Conservation (phyloP, 441 rosid species). For the Syzygium malaccense region DNA sequence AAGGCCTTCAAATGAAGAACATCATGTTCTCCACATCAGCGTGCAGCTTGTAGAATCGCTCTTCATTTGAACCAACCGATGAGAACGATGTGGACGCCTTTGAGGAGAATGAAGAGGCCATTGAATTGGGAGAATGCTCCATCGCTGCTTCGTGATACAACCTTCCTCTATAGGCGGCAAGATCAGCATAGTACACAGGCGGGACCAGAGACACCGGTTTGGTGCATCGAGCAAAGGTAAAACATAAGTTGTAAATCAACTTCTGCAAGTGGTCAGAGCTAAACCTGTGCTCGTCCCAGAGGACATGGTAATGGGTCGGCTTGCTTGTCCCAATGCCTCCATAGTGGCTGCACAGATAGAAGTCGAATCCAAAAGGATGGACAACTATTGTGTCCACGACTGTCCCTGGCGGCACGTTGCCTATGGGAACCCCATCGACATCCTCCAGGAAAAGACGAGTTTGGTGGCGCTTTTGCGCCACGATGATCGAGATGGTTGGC, state of each 20-base stretch:
- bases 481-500: conserved; percentile 63
- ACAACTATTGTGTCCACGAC: conserved; percentile 63
- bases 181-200: conserved; percentile 77
- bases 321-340: conserved; percentile 81
- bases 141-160: conserved; percentile 48
- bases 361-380: conserved; percentile 63
- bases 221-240: conserved; percentile 81
- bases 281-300: conserved; percentile 69
- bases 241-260: conserved; percentile 67
- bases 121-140: conserved; percentile 31
- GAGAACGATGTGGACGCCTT: conserved; percentile 26
- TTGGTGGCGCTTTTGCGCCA: conserved; percentile 80
- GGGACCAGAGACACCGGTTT: conserved; percentile 73
- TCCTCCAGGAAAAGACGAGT: conserved; percentile 59
- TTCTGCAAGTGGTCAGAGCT: conserved; percentile 55
- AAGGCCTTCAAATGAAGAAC: conserved; percentile 54
- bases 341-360: conserved; percentile 73
- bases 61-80: conserved; percentile 27
- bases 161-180: conserved; percentile 67
- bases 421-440: conserved; percentile 25
- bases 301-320: conserved; percentile 63
- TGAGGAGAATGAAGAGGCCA: conserved; percentile 34
- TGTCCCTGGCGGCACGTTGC: conserved; percentile 73
- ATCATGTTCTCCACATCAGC: conserved; percentile 55
- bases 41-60: conserved; percentile 50